A percentile compares a stretch with the other conserved stretches of the same genome.
These are phyloP conservation scores for Peronospora destructor DNA, from an alignment of 352 stramenopile species.

Conservation along the genomic window DNA sequence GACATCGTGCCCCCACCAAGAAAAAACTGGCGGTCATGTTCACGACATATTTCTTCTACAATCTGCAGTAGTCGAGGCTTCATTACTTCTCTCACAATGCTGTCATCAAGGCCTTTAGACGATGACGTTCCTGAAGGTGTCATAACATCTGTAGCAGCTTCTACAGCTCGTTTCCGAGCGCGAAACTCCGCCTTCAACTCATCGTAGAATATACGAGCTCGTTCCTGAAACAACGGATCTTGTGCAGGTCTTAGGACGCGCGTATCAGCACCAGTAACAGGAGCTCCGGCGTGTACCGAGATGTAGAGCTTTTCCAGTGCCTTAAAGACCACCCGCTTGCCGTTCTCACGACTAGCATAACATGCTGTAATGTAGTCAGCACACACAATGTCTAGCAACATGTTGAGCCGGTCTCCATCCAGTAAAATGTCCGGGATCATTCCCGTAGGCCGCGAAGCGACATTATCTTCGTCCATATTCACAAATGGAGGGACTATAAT, in stretches of 20 bases:
- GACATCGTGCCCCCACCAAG: constrained; percentile 1
- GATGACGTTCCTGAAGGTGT: constrained; percentile 11
- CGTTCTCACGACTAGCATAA: constrained; percentile 81
- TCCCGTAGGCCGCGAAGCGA: constrained; percentile 11
- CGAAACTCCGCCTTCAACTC: constrained; percentile 50
- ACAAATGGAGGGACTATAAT: constrained; percentile 4
- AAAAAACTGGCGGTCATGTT: constrained; percentile 42
- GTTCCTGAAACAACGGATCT: constrained; percentile 44
- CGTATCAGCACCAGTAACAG: constrained; percentile 15
- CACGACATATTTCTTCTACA: constrained; percentile 67
- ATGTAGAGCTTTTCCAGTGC: constrained; percentile 77
- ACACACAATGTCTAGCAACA: constrained; percentile 82
- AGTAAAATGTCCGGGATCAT: constrained; percentile 59
- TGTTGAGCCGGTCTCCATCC: constrained; percentile 70
- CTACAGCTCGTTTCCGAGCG: constrained; percentile 21
- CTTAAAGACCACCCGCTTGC: constrained; percentile 67
- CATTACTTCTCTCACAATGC: constrained; percentile 55
- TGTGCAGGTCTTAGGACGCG: constrained; percentile 26
- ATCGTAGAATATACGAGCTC: constrained; percentile 49
- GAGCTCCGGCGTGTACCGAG: constrained; percentile 45
- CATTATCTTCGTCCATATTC: constrained; percentile 21
- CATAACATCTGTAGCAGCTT: constrained; percentile 13
- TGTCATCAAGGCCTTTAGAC: constrained; percentile 40
- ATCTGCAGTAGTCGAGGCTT: constrained; percentile 71
- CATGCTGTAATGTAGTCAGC: constrained; percentile 82